Evolutionary conservation across 169 alveolate genomes (phyloP).

Genomic region (Cryptosporidium viatorum): DNA sequence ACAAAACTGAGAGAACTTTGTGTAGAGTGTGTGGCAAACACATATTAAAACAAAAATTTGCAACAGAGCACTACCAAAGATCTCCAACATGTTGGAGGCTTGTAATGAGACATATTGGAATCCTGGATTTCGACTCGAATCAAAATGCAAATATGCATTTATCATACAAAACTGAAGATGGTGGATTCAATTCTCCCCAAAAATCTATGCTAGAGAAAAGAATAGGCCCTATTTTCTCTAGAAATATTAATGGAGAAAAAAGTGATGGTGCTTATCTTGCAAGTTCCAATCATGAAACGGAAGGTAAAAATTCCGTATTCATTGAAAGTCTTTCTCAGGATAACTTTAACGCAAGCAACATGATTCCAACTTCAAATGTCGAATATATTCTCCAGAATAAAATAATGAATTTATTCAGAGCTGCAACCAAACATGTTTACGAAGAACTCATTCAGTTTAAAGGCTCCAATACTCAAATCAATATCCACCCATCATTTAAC

Average conservation of each 20-base stretch:
- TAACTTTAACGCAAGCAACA: not conserved
- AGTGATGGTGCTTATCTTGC: not conserved
- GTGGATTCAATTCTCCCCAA: not conserved
- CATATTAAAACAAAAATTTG: slow-evolving; percentile 80
- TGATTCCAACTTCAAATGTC: slow-evolving; percentile 63
- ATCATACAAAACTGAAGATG: slow-evolving; percentile 8
- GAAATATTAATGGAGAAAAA: slow-evolving; percentile 3
- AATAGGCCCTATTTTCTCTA: not conserved
- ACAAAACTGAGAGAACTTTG: slow-evolving; percentile 80
- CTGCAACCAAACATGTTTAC: slow-evolving; percentile 63
- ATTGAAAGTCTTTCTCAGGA: not conserved
- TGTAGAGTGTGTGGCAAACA: slow-evolving; percentile 82
- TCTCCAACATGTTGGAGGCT: slow-evolving; percentile 74
- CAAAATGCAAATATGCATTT: not conserved
- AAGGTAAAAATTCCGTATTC: not conserved
- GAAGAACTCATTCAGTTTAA: slow-evolving; percentile 60
- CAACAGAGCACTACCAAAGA: slow-evolving; percentile 81
- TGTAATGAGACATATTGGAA: slow-evolving; percentile 74
- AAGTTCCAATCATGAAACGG: not conserved
- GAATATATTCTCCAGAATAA: slow-evolving; percentile 59
- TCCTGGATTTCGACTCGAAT: slow-evolving; percentile 41
- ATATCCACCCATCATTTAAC: slow-evolving; percentile 13
- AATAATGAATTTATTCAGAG: slow-evolving; percentile 55
- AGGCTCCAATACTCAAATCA: slow-evolving; percentile 5
- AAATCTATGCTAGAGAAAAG: slow-evolving; percentile 9